Evolutionary conservation across 1,284 basidiomycete species (phyloP).

Genomic region (Mrakiaceae sp.): DNA sequence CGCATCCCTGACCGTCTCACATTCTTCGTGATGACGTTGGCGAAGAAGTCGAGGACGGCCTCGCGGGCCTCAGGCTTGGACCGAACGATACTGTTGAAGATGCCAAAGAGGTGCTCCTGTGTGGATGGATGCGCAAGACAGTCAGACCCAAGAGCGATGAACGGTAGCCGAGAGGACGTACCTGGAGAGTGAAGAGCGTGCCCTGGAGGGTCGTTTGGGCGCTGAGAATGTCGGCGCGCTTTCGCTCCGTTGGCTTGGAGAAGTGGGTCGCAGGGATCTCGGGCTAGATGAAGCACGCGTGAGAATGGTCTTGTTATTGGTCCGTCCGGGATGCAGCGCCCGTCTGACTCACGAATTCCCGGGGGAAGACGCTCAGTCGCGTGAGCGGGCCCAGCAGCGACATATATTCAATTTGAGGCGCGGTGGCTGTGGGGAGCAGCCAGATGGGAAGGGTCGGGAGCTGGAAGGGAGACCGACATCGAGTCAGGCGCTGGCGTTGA

Average conservation of each 20-base stretch:
- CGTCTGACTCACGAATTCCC: constrained; percentile 62
- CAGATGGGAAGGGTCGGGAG: constrained; percentile 33
- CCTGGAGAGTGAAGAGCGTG: constrained; percentile 70
- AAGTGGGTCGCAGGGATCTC: constrained; percentile 67
- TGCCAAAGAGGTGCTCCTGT: constrained; percentile 69
- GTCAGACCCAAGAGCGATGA: background rate
- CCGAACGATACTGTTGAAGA: constrained; percentile 80
- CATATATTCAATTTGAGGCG: constrained; percentile 43
- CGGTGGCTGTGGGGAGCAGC: constrained; percentile 30
- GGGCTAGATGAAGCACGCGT: constrained; percentile 44
- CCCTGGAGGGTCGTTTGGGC: constrained; percentile 70
- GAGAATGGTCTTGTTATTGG: background rate
- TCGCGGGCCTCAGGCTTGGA: constrained; percentile 69
- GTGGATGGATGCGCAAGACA: constrained; percentile 15
- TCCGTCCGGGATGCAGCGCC: background rate
- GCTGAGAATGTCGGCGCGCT: constrained; percentile 63
- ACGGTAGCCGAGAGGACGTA: constrained; percentile 25
- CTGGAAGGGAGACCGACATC: constrained; percentile 20
- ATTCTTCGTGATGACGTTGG: constrained; percentile 63
- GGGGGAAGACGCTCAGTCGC: constrained; percentile 66
- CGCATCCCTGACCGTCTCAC: constrained; percentile 80
- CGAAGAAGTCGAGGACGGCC: constrained; percentile 73
- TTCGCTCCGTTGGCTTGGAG: constrained; percentile 65
- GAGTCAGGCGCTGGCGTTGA: background rate
- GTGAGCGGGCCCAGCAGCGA: constrained; percentile 68